phyloP scores from a whole-genome alignment of 805 yeast species.

The Zygosaccharomyces kombuchaensis region DNA sequence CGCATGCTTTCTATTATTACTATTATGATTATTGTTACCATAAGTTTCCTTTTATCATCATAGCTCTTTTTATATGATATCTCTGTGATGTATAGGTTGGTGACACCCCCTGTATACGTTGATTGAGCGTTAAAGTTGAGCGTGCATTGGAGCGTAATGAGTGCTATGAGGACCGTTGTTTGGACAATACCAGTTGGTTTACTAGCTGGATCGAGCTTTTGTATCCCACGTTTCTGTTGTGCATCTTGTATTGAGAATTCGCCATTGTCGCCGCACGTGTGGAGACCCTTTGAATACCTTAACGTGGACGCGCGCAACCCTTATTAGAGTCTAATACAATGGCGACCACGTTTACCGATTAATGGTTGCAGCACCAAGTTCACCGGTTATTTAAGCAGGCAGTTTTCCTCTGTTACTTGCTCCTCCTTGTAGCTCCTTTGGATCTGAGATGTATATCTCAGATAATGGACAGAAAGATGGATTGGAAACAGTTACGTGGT shows the following conservation, averaged over 20 bases:
- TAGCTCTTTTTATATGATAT: too few relatives aligned
- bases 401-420: not conserved
- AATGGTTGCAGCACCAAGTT: not conserved
- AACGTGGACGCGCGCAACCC: not conserved
- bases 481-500: not conserved
- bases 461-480: slow-evolving; percentile 1
- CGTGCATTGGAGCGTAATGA: not conserved
- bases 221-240: too few relatives aligned
- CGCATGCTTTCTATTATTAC: not conserved
- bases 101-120: not conserved
- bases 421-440: too few relatives aligned
- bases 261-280: not conserved
- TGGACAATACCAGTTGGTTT: not conserved
- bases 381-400: not conserved
- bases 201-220: not conserved
- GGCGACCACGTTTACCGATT: not conserved
- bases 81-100: not conserved
- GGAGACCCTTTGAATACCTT: not conserved
- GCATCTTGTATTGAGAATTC: too few relatives aligned
- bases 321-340: not conserved
- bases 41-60: too few relatives aligned
- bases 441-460: not conserved
- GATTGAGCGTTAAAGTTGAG: not conserved
- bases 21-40: not conserved
- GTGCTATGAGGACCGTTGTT: too few relatives aligned